Evolutionary conservation across 2,329 filamentous ascomycete genomes (phyloP).

Genomic region (Daldinia sp.): DNA sequence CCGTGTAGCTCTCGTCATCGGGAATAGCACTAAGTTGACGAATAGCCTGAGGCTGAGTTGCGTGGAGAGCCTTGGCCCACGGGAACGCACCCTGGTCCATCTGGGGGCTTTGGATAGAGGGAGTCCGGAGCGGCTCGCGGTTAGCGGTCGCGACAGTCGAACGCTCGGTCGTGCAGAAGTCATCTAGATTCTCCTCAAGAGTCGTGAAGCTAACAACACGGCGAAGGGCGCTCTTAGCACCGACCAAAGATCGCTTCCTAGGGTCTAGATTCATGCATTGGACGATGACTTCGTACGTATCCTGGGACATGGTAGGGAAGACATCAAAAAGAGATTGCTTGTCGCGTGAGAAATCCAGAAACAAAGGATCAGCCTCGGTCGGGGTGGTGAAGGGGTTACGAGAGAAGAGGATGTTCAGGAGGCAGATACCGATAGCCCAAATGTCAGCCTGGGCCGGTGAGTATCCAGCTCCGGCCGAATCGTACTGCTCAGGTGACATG

Average conservation of each 20-base stretch:
- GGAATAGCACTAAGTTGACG: slow-evolving; percentile 89
- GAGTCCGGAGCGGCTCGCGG: slow-evolving; percentile 93
- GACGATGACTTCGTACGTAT: slow-evolving; percentile 92
- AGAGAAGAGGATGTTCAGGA: slow-evolving; percentile 95
- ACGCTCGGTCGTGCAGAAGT: slow-evolving; percentile 87
- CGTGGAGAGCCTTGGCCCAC: slow-evolving; percentile 90
- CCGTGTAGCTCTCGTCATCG: slow-evolving; percentile 79
- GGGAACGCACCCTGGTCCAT: slow-evolving; percentile 86
- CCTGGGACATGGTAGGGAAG: slow-evolving; percentile 97
- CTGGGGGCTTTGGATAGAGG: slow-evolving; percentile 88
- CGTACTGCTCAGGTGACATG: slow-evolving; percentile 98
- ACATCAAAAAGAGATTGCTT: slow-evolving; percentile 97
- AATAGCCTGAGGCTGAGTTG: slow-evolving; percentile 72
- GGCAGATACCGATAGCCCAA: slow-evolving; percentile 96
- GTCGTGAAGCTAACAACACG: slow-evolving; percentile 92
- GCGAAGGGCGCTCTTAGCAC: slow-evolving; percentile 78
- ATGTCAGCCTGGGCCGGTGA: slow-evolving; percentile 92
- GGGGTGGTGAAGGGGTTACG: slow-evolving; percentile 95
- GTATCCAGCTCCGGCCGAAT: slow-evolving; percentile 86
- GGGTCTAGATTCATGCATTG: slow-evolving; percentile 93
- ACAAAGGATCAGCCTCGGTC: slow-evolving; percentile 88
- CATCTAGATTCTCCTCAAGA: slow-evolving; percentile 88
- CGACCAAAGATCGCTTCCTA: slow-evolving; percentile 81
- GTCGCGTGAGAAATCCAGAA: slow-evolving; percentile 91
- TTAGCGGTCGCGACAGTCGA: slow-evolving; percentile 84